Base-by-base conservation (phyloP, 306 rosid species). In the Crotalaria pallida region DNA sequence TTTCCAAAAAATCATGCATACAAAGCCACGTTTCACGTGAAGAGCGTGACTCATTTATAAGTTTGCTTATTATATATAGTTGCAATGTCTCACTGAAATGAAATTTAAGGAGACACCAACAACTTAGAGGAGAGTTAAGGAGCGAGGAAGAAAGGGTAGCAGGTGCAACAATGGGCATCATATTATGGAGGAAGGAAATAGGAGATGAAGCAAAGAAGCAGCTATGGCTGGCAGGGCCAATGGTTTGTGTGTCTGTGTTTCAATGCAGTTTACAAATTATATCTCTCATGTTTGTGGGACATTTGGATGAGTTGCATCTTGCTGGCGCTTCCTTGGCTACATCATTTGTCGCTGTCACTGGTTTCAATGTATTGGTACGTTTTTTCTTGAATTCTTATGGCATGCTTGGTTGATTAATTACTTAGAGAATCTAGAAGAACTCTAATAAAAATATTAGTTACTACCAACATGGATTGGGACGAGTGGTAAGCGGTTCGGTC, bases 211-310 rank as follows among this genome's bases (percentile, higher is more conserved):
- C 77, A 38, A 83, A 85, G 84, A 84, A 79, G 84, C 95, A 90
- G 76, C 27, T 88, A 65, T 88, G 97, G 92, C 73, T 90, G 4
- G 96, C 92, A 47, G 90, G 85, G 24, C 96, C 97, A 6, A 62
- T 86, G 71, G 44, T 86, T 0, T 57, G 74, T 24, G 96, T 84
- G 51, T 64, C 62, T 41, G 29, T 83, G 6, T 72, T 85, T 22
- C 85, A 74, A 51, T 75, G 40, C 18, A 71, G 87, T 72, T 57
- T 81, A 10, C 90, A 81, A 77, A 23, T 81, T 24, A 75, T 85
- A 29, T 79, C 90, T 6, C 34, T 88, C 0, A 88, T 88, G 88
- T 90, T 88, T 53, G 85, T 83, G 0, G 95, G 92, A 19, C 95
- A 88, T 80, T 88, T 90, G 15, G 90, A 87, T 1, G 88, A 86